Base-by-base conservation (phyloP, 2,329 filamentous ascomycete genomes). In the Stachybotrys chlorohalonatus region DNA sequence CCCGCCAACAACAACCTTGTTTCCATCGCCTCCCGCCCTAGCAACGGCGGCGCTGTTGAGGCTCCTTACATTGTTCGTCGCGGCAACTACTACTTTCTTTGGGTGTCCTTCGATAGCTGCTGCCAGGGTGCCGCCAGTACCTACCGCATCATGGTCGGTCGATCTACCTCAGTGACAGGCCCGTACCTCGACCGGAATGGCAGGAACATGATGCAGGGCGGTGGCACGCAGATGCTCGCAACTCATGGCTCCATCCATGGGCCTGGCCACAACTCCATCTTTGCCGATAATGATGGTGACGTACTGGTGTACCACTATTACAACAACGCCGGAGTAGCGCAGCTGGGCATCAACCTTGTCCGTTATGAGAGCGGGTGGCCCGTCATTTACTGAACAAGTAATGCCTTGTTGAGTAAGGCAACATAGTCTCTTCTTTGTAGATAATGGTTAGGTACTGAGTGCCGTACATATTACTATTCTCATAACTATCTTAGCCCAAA, bases 231-330 rank as follows among this genome's bases (percentile, higher is more conserved):
- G 54, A 57, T 68, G 1, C 56, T 68, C 58, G 62, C 66, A 6
- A 61, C 57, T 13, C 66, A 68, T 47, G 66, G 60, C 2, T 56
- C 54, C 0, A 61, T 68, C 15, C 62, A 67, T n/a, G 66, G 66
- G 3, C 66, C 66, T 6, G 66, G 66, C 1, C 66, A 68, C 49
- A 64, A 66, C 3, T 59, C 65, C 32, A 65, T 68, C 11, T 67
- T 68, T 9, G 61, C 66, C 4, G 66, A 68, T n/a, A 49, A 7
- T 1, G 66, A 68, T 55, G 66, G 56, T 1, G 66, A 68, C 53
- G 66, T 68, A 1, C 55, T 68, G 7, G 63, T 66, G 2, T 68
- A 68, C 53, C 66, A 68, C 16, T 68, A 68, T 51, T 68, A 68
- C 51, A 54, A 58, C 30, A 54, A 62, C 31, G 56, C 55, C 7